phyloP scores from a whole-genome alignment of 805 yeast genomes.

The Lachancea waltii region DNA sequence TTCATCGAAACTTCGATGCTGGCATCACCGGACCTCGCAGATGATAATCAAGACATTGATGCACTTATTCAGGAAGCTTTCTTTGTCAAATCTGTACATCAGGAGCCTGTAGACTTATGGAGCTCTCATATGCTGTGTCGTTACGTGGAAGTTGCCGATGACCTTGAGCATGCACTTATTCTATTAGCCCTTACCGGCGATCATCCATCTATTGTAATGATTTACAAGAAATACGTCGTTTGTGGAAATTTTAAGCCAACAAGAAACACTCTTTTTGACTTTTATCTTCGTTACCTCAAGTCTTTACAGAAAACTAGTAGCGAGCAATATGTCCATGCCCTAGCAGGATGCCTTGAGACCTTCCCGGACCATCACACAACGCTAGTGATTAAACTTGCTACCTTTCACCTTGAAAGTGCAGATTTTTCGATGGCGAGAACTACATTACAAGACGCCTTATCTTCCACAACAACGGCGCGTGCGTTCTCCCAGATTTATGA shows the following conservation, averaged over 20 bases:
- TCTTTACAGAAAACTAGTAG: conserved; percentile 2
- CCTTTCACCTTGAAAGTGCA: conserved; percentile 39
- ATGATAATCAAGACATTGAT: conserved; percentile 14
- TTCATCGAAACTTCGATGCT: conserved; percentile 18
- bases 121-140: conserved; percentile 21
- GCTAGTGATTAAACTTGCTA: conserved; percentile 43
- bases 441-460: conserved; percentile 44
- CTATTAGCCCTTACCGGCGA: conserved; percentile 13
- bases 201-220: conserved; percentile 8
- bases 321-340: conserved; percentile 14
- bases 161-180: conserved; percentile 6
- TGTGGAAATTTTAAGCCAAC: conserved; percentile 1
- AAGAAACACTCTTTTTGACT: conserved; percentile 3
- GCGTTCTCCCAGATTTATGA: conserved; percentile 65
- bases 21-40: background rate
- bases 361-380: conserved; percentile 58
- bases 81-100: conserved; percentile 6
- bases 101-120: conserved; percentile 15
- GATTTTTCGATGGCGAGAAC: conserved; percentile 36
- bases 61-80: conserved; percentile 10
- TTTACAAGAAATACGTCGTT: conserved; percentile 15
- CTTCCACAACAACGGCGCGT: conserved; percentile 41
- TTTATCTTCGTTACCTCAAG: conserved; percentile 5
- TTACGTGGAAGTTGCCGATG: conserved; percentile 19
- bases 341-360: conserved; percentile 31